These are phyloP conservation scores for Scheffersomyces spartinae DNA, from an alignment of 805 yeast genomes.

Conservation along the genomic window DNA sequence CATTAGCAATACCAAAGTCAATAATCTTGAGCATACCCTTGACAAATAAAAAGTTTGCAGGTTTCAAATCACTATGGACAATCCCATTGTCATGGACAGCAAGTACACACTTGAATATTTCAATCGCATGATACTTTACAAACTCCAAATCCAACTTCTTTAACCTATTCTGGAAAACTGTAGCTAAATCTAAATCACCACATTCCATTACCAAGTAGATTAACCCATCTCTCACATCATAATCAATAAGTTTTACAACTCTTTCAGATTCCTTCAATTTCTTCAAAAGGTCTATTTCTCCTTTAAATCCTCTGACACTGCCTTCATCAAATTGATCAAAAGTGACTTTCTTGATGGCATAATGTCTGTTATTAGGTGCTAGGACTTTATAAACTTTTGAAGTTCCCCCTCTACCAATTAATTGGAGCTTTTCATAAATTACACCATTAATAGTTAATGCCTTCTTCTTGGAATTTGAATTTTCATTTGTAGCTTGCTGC, in stretches of 20 bases:
- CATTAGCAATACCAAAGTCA: slow-evolving; percentile 94
- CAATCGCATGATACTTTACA: slow-evolving; percentile 68
- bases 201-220: slow-evolving; percentile 83
- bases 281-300: slow-evolving; percentile 70
- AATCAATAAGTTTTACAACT: slow-evolving; percentile 71
- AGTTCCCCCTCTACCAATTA: slow-evolving; percentile 85
- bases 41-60: slow-evolving; percentile 63
- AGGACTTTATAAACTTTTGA: slow-evolving; percentile 82
- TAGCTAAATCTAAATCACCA: slow-evolving; percentile 85
- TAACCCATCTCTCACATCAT: slow-evolving; percentile 52
- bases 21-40: slow-evolving; percentile 77
- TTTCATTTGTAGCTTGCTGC: slow-evolving; percentile 7
- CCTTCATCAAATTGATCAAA: slow-evolving; percentile 73
- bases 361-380: slow-evolving; percentile 39
- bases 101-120: slow-evolving; percentile 68
- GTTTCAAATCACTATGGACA: slow-evolving; percentile 72
- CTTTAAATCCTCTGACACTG: slow-evolving; percentile 71
- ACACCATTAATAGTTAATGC: slow-evolving; percentile 37
- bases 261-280: slow-evolving; percentile 47
- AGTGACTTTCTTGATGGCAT: slow-evolving; percentile 72
- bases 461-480: slow-evolving; percentile 11
- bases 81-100: slow-evolving; percentile 84
- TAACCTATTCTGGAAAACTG: slow-evolving; percentile 51
- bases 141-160: slow-evolving; percentile 53
- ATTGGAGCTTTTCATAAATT: slow-evolving; percentile 62